Evolutionary conservation across 2,329 filamentous ascomycete genomes (phyloP).

Genomic region (Zalaria sp.): DNA sequence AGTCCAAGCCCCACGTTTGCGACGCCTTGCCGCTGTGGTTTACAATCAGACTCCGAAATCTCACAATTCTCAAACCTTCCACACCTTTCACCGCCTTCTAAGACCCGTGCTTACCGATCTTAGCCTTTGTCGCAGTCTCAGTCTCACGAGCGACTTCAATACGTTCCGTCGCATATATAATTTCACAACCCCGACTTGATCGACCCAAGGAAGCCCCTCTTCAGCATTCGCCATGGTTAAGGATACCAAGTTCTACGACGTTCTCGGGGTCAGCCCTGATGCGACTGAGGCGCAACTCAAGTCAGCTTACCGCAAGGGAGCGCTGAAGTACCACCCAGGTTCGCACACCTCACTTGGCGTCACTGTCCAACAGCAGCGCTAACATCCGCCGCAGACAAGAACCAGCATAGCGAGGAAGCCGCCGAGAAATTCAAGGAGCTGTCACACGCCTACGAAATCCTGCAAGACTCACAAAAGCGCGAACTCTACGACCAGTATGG

Average conservation of each 20-base stretch:
- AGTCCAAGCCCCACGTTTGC: neutral
- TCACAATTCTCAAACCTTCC: neutral
- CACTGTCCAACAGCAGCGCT: neutral
- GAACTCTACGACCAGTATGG: slow-evolving; percentile 93
- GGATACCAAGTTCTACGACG: slow-evolving; percentile 67
- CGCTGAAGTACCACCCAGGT: slow-evolving; percentile 76
- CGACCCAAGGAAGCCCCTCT: neutral
- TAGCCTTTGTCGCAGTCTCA: too few species aligned
- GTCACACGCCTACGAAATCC: slow-evolving; percentile 87
- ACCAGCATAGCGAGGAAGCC: slow-evolving; percentile 80
- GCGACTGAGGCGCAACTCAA: slow-evolving; percentile 79
- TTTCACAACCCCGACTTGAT: too few species aligned
- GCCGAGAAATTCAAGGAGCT: slow-evolving; percentile 98
- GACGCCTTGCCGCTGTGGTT: neutral
- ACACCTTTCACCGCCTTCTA: neutral
- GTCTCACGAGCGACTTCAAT: too few species aligned
- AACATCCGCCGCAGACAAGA: slow-evolving; percentile 58
- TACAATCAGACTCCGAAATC: neutral
- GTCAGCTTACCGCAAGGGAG: slow-evolving; percentile 75
- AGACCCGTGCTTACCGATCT: neutral
- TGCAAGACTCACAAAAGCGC: slow-evolving; percentile 86
- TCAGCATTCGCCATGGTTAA: slow-evolving; percentile 50
- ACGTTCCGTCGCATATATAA: too few species aligned
- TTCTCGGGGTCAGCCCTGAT: slow-evolving; percentile 62
- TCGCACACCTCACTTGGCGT: slow-evolving; percentile 19